Evolutionary conservation across 1,139 yeast genomes (phyloP).

Genomic region (Protomyces macrosporus): DNA sequence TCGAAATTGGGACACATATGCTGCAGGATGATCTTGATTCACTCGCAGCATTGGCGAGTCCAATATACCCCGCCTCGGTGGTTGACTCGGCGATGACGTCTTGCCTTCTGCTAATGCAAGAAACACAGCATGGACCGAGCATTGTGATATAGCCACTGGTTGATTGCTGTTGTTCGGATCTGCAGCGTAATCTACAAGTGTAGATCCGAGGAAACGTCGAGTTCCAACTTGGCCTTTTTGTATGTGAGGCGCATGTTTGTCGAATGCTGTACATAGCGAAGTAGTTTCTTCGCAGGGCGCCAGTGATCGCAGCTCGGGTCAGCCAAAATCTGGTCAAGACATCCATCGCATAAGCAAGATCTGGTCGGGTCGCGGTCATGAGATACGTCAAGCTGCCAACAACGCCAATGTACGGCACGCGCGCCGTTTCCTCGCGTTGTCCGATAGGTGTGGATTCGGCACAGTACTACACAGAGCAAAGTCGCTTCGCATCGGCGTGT

Average conservation of each 20-base stretch:
- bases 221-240: background rate
- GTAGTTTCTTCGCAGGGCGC: conserved; percentile 25
- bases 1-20: no score
- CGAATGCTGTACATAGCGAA: conserved; percentile 24
- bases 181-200: conserved; percentile 19
- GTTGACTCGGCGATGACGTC: background rate
- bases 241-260: background rate
- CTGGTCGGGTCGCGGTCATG: conserved; percentile 28
- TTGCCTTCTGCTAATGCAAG: background rate
- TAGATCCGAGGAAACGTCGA: conserved; percentile 27
- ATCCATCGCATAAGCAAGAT: conserved; percentile 29
- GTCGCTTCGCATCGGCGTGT: background rate
- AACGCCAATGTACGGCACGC: background rate
- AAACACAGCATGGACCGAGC: conserved; percentile 30
- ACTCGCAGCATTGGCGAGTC: background rate
- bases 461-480: background rate
- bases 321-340: conserved; percentile 26
- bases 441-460: background rate
- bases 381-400: background rate
- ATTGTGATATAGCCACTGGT: conserved; percentile 30
- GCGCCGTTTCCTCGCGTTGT: background rate
- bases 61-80: background rate
- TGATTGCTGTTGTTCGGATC: conserved; percentile 15
- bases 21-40: no score
- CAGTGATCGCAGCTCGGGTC: conserved; percentile 24